Conservation (phyloP, 2,329 filamentous ascomycete genomes). For the Fusarium dlaminii region DNA sequence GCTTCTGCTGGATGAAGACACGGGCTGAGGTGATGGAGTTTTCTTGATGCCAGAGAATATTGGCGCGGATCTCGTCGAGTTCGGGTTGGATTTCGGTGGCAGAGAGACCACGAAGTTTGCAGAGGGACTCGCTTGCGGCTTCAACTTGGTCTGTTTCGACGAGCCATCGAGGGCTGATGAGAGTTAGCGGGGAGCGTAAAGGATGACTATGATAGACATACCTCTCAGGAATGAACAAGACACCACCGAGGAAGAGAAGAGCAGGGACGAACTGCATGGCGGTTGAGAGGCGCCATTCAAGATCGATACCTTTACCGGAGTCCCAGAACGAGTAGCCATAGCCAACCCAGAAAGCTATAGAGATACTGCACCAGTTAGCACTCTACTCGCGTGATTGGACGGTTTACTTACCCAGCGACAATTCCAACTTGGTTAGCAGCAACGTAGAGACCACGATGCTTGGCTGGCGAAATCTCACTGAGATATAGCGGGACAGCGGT, state of each 20-base stretch:
- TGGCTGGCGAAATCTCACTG: slow-evolving; percentile 13
- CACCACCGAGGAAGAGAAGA: neutral
- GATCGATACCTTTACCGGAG: slow-evolving; percentile 1
- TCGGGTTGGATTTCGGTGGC: neutral
- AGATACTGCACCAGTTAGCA: neutral
- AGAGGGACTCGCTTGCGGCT: neutral
- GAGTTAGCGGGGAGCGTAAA: fast-evolving
- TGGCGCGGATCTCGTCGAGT: slow-evolving; percentile 19
- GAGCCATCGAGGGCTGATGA: slow-evolving; percentile 5
- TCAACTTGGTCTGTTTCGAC: slow-evolving; percentile 15
- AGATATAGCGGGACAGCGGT: slow-evolving; percentile 10
- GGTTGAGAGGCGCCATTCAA: slow-evolving; percentile 12
- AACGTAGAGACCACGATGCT: slow-evolving; percentile 14
- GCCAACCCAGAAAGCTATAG: slow-evolving; percentile 18
- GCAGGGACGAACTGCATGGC: slow-evolving; percentile 18
- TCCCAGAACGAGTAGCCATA: slow-evolving; percentile 22
- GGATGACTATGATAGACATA: neutral
- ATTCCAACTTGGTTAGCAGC: slow-evolving; percentile 17
- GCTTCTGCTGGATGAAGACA: slow-evolving; percentile 12
- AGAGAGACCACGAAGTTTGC: neutral
- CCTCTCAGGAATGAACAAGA: slow-evolving; percentile 18
- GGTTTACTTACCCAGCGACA: slow-evolving; percentile 4
- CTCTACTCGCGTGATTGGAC: fast-evolving
- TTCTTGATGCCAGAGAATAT: slow-evolving; percentile 16
- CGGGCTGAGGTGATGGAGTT: slow-evolving; percentile 16